These are phyloP conservation scores for Erodium chrysanthum DNA, from an alignment of 441 rosid genomes.

Conservation along the genomic window DNA sequence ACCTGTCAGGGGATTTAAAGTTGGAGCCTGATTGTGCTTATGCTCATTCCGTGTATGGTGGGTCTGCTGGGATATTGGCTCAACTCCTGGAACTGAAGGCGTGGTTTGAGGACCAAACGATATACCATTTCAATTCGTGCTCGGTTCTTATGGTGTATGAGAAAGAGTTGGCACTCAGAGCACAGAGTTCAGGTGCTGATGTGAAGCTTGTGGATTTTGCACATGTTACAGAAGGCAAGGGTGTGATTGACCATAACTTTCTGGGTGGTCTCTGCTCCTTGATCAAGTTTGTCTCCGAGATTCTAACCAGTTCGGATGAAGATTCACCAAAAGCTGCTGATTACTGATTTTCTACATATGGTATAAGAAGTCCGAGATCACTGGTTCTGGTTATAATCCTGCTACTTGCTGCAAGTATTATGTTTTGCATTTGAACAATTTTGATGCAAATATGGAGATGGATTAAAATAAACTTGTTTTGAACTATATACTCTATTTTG, in stretches of 20 bases:
- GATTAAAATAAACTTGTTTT: neutral
- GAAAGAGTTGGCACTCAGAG: conserved; percentile 35
- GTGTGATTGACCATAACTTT: conserved; percentile 87
- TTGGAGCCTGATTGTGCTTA: conserved; percentile 46
- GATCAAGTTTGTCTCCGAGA: conserved; percentile 66
- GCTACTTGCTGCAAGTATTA: neutral
- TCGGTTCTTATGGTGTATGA: conserved; percentile 64
- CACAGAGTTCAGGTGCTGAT: conserved; percentile 30
- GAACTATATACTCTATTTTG: neutral
- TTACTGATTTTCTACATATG: neutral
- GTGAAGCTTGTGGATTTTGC: conserved; percentile 91
- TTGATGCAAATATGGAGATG: neutral
- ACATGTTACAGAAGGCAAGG: conserved; percentile 74
- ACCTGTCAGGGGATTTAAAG: conserved; percentile 28
- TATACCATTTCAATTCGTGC: conserved; percentile 79
- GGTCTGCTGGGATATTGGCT: conserved; percentile 55
- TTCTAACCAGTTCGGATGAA: conserved; percentile 40
- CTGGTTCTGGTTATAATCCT: neutral
- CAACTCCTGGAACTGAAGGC: conserved; percentile 69
- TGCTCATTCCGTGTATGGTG: conserved; percentile 49
- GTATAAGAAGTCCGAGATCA: neutral
- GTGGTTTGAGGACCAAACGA: conserved; percentile 88
- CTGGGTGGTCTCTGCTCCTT: conserved; percentile 90
- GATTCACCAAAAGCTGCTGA: conserved; percentile 2
- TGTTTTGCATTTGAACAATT: neutral